Evolutionary conservation across 202 grass and related monocot genomes (phyloP).

Genomic region (Bolboschoenoplectus hybrid): DNA sequence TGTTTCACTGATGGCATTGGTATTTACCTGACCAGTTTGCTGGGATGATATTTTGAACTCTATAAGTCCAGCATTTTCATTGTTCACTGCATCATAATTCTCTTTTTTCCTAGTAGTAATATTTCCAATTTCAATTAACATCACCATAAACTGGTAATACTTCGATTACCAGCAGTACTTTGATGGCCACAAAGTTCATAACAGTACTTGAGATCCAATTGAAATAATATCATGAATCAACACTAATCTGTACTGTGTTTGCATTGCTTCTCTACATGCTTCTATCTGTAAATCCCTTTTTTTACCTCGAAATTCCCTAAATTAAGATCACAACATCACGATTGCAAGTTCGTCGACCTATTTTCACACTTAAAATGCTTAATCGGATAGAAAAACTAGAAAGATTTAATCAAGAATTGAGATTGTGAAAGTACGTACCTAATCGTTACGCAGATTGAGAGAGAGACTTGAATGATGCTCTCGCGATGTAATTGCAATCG

Average conservation of each 20-base stretch:
- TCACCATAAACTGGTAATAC: not conserved
- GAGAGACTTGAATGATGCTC: not conserved
- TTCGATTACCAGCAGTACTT: not conserved
- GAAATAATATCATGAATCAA: slow-evolving; percentile 1
- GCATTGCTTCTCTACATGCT: not conserved
- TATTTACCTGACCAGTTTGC: not conserved
- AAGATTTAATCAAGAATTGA: not conserved
- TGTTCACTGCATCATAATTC: not conserved
- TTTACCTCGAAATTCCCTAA: not conserved
- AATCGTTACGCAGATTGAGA: not conserved
- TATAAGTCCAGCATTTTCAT: not conserved
- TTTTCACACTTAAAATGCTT: not conserved
- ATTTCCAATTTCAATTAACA: not conserved
- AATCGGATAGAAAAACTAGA: not conserved
- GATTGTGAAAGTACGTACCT: not conserved
- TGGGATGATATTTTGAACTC: not conserved
- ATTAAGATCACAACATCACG: not conserved
- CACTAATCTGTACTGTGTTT: not conserved
- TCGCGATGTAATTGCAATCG: not conserved
- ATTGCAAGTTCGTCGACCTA: not conserved
- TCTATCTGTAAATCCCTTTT: not conserved
- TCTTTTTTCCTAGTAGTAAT: not conserved
- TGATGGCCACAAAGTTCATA: not conserved
- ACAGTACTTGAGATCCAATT: not conserved
- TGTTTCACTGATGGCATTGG: not conserved